phyloP scores from a whole-genome alignment of 1,284 basidiomycete genomes.

The Cystobasidium slooffiae region DNA sequence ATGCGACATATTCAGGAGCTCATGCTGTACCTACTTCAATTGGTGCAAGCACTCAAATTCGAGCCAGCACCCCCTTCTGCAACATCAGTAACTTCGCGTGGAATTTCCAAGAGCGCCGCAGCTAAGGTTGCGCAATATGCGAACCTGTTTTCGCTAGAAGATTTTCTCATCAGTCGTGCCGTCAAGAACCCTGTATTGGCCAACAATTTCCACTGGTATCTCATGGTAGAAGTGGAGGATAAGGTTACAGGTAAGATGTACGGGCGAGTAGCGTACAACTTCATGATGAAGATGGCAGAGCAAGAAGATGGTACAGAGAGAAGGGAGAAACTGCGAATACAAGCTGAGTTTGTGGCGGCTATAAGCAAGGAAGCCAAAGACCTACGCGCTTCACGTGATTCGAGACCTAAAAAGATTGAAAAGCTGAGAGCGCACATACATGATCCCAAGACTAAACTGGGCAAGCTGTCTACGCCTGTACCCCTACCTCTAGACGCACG shows the following conservation, averaged over 20 bases:
- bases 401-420: slow-evolving; percentile 95
- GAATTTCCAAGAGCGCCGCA: slow-evolving; percentile 66
- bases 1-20: slow-evolving; percentile 72
- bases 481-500: slow-evolving; percentile 88
- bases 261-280: slow-evolving; percentile 82
- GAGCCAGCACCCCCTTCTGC: slow-evolving; percentile 60
- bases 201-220: slow-evolving; percentile 95
- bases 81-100: slow-evolving; percentile 57
- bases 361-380: slow-evolving; percentile 84
- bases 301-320: slow-evolving; percentile 69
- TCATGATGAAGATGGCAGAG: slow-evolving; percentile 81
- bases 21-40: slow-evolving; percentile 86
- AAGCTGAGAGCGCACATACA: slow-evolving; percentile 80
- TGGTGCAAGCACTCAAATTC: slow-evolving; percentile 97
- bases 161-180: slow-evolving; percentile 85
- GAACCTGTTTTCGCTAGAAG: slow-evolving; percentile 67
- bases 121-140: slow-evolving; percentile 67
- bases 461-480: slow-evolving; percentile 70
- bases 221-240: slow-evolving; percentile 90
- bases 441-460: slow-evolving; percentile 80
- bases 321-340: slow-evolving; percentile 77
- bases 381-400: slow-evolving; percentile 85
- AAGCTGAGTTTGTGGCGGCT: slow-evolving; percentile 81
- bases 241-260: slow-evolving; percentile 88
- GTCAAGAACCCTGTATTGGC: slow-evolving; percentile 82